Conservation (phyloP, 2,329 filamentous ascomycete species). For the Colletotrichum lupini region DNA sequence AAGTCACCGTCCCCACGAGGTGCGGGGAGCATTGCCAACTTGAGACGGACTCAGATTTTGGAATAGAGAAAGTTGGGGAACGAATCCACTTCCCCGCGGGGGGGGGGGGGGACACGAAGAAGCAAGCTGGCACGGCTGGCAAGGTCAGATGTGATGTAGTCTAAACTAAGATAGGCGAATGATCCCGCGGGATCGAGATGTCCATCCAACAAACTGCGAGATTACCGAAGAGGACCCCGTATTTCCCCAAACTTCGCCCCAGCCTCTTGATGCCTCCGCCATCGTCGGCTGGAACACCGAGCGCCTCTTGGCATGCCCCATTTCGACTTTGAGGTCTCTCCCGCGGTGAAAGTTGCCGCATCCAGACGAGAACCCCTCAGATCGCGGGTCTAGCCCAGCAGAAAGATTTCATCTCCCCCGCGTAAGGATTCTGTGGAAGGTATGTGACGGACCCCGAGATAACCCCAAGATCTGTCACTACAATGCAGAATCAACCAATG, state of each 20-base stretch:
- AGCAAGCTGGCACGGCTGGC: not conserved
- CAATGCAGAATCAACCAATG: not conserved
- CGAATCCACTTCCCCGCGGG: slow-evolving; percentile 32
- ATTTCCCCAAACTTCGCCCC: slow-evolving; percentile 7
- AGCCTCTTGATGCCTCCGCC: slow-evolving; percentile 5
- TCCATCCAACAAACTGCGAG: not conserved
- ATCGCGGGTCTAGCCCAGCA: not conserved
- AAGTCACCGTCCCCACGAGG: not conserved
- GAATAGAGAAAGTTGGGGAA: slow-evolving; percentile 8
- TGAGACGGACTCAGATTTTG: not conserved
- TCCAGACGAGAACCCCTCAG: not conserved
- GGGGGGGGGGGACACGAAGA: not conserved
- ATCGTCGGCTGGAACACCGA: slow-evolving; percentile 19
- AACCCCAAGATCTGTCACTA: slow-evolving; percentile 12
- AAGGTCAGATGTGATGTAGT: not conserved
- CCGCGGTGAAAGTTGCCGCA: slow-evolving; percentile 12
- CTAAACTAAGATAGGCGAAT: slow-evolving; percentile 16
- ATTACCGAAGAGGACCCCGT: not conserved
- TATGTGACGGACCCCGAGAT: slow-evolving; percentile 22
- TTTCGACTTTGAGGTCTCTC: not conserved
- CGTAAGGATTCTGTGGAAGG: not conserved
- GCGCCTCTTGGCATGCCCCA: not conserved
- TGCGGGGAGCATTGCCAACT: not conserved
- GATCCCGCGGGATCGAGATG: slow-evolving; percentile 25
- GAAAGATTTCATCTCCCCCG: not conserved